Evolutionary conservation across 1,284 basidiomycete genomes (phyloP).

Genomic region (Trichosporon sp.): DNA sequence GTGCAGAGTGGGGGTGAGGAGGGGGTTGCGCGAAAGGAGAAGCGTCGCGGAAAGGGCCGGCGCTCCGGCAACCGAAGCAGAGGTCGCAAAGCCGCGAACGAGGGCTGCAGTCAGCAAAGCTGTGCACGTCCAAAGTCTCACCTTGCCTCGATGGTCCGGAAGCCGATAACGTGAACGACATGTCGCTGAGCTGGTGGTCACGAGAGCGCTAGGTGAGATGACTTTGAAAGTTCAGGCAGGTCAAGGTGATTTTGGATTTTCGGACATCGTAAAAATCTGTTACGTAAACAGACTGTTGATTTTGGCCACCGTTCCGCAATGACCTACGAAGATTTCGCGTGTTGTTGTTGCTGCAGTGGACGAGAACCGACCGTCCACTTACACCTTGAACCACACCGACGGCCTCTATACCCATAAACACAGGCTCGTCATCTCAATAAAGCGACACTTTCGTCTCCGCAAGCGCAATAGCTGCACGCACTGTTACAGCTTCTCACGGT

Average conservation of each 20-base stretch:
- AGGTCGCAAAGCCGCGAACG: slow-evolving; percentile 21
- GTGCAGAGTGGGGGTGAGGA: slow-evolving; percentile 70
- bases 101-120: slow-evolving; percentile 11
- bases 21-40: slow-evolving; percentile 77
- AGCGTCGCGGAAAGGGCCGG: slow-evolving; percentile 52
- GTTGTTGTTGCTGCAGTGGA: not conserved
- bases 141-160: slow-evolving; percentile 23
- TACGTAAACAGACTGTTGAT: not conserved
- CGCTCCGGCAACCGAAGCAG: slow-evolving; percentile 10
- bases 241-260: slow-evolving; percentile 3
- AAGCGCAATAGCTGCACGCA: no score
- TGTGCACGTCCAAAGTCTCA: not conserved
- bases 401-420: not conserved
- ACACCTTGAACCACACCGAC: not conserved
- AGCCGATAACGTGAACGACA: slow-evolving; percentile 15
- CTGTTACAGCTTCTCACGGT: no score
- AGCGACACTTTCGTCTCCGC: not conserved
- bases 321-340: not conserved
- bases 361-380: not conserved
- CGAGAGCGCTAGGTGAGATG: slow-evolving; percentile 1
- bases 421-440: not conserved
- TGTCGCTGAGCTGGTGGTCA: not conserved
- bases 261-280: not conserved
- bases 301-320: not conserved
- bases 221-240: not conserved